Conservation (phyloP, 2,329 filamentous ascomycete species). For the Scorias spongiosa region DNA sequence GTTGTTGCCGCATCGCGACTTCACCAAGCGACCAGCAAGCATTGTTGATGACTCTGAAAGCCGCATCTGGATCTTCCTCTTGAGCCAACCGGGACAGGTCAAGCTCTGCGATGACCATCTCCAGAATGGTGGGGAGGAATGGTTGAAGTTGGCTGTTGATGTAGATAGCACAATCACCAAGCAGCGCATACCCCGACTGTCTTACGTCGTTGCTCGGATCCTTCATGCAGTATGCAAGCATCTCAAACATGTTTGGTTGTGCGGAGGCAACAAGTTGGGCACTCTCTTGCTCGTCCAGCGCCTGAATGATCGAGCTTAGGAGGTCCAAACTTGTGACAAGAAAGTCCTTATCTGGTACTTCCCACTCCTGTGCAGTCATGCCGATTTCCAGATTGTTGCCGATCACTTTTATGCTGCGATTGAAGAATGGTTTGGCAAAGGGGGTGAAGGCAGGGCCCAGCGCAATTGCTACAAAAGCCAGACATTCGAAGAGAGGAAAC, state of each 20-base stretch:
- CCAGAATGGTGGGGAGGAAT: slow-evolving; percentile 58
- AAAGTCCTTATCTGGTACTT: slow-evolving; percentile 90
- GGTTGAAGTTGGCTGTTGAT: slow-evolving; percentile 69
- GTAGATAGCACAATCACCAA: slow-evolving; percentile 89
- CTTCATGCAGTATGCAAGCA: slow-evolving; percentile 83
- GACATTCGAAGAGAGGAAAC: slow-evolving; percentile 87
- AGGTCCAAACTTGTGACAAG: slow-evolving; percentile 88
- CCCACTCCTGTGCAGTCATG: slow-evolving; percentile 51
- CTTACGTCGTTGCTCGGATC: slow-evolving; percentile 82
- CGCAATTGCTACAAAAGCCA: slow-evolving; percentile 84
- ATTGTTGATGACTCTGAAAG: slow-evolving; percentile 92
- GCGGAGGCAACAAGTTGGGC: slow-evolving; percentile 60
- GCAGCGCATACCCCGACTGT: slow-evolving; percentile 86
- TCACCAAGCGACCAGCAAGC: slow-evolving; percentile 95
- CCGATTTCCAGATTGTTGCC: slow-evolving; percentile 79
- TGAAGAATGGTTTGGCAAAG: slow-evolving; percentile 76
- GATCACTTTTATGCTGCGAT: slow-evolving; percentile 78
- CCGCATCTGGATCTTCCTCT: slow-evolving; percentile 64
- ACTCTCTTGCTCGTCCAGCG: slow-evolving; percentile 58
- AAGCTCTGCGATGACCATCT: slow-evolving; percentile 72
- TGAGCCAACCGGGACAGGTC: slow-evolving; percentile 48
- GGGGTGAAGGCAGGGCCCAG: slow-evolving; percentile 69
- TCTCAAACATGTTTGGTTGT: slow-evolving; percentile 74
- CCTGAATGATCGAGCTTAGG: slow-evolving; percentile 83
- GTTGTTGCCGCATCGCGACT: slow-evolving; percentile 66